Base-by-base conservation (phyloP, 768 basidiomycete species). In the Lactarius deliciosus region DNA sequence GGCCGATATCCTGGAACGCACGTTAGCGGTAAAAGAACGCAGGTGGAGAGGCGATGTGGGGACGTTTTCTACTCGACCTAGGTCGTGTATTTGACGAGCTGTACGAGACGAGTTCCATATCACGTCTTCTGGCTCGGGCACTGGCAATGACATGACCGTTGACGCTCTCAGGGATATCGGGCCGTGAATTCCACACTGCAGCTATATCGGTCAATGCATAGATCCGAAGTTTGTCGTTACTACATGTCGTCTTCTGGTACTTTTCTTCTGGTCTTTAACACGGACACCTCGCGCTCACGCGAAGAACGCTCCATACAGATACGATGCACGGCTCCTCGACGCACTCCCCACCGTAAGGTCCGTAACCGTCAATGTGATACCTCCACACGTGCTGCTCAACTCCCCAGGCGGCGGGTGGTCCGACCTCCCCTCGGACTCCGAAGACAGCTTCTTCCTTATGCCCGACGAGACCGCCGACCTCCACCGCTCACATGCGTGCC, bases 101-200 rank as follows among this genome's bases (percentile, higher is more conserved):
- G 91, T 92, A 25, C 89, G 83, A 70, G 90, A 92, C 28, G 89
- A 89, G 5, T 83, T 84, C 90, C 90, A 93, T 64, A 92, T 89
- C 8, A 89, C 86, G 78, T 93, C 90, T 53, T 53, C 22, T 22
- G 25, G 18, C 43, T 8, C 43, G 43, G 43, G 43, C 43, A 45
- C 43, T 45, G 20, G 25, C 15, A 13, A 50, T 13, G 47, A 50
- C 47, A 50, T 41, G 41, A 41, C 41, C 41, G 40, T 41, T 18
- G 6, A 18, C 41, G 1, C 38, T 18, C 41, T 41, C 47, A n/a
- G 47, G n/a, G 22, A 50, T 50, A 50, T 28, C 50, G 50, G 50
- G 25, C 50, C 50, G 50, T 34, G 34, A 9, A 9, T 8, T 32
- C 32, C 32, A 32, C 32, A 32, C 32, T 32, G n/a, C n/a, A n/a